Evolutionary conservation across 176 grass and related monocot genomes (phyloP), one percentile per base, ranked within the genome.

Genomic region (Carex scoparia): DNA sequence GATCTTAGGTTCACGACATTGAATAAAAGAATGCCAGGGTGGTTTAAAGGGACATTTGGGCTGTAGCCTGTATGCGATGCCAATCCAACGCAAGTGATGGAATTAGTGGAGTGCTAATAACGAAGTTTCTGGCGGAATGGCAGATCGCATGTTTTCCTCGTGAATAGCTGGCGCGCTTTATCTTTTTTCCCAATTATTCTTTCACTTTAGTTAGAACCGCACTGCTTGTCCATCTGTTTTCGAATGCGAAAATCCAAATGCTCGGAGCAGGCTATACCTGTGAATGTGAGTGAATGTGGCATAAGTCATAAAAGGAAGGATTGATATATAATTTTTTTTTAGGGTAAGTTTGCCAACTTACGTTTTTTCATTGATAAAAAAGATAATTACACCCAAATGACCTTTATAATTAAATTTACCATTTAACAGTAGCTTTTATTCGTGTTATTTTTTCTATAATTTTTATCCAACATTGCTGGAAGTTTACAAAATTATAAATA

Each of bases 31-130:
- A 83, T 83, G 35, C 58, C 81, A 83, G 61, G 61, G 44, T 83
- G 62, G 33, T 19, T 49, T 64, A 67, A 67, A 82, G 61, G 13
- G 80, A 82, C 80, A 67, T 14, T 5, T 67, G 37, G 61, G n/a
- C 80, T 1, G 80, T 37, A 82, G 61, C 10, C 80, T 1, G 80
- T 37, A 82, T 40, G 38, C 38, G 4, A 5, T 40, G 38, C 38
- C 38, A 5, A 40, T 18, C 4, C 11, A 69, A 69, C 66, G 38
- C 66, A 37, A 67, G 31, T 1, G 31, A 33, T 66, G 12, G 1
- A 67, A 15, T 67, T 67, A 35, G 31, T 33, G 31, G 30, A 7
- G 65, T 5, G 23, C 7, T 64, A 64, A 35, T 18, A 16, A 18
- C 16, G 16, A 42, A 5, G 40, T 14, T 59, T 59, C 57, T 18